Percentiles rank a stretch among this genome's conserved stretches.
Conservation (phyloP, 306 rosid genomes). For the Vigna trinervia region DNA sequence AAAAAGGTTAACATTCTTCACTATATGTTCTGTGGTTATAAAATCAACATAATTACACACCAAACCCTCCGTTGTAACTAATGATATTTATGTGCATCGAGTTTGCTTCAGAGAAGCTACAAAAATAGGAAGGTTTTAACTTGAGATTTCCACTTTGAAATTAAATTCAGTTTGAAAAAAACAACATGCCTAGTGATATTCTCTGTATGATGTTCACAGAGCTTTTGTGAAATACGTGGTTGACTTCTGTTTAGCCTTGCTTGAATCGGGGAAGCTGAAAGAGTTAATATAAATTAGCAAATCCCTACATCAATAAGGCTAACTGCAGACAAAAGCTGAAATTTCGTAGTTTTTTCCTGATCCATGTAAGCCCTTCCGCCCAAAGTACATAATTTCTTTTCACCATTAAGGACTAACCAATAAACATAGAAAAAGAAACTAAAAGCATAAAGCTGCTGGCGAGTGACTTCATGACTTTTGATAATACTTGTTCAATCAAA, state of each 20-base stretch:
- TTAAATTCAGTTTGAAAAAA: slow-evolving; percentile 23
- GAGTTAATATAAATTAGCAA: slow-evolving; percentile 32
- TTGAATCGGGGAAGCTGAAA: slow-evolving; percentile 14
- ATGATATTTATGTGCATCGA: background rate
- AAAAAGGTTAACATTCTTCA: background rate
- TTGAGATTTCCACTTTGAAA: slow-evolving; percentile 30
- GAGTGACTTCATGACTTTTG: slow-evolving; percentile 38
- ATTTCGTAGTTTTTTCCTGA: slow-evolving; percentile 30
- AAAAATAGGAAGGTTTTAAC: slow-evolving; percentile 27
- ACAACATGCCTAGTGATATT: slow-evolving; percentile 12
- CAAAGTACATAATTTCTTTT: slow-evolving; percentile 34
- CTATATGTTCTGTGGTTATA: slow-evolving; percentile 17
- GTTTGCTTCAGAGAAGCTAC: background rate
- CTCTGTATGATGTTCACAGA: slow-evolving; percentile 24
- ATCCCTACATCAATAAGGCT: slow-evolving; percentile 26
- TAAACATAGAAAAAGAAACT: slow-evolving; percentile 15
- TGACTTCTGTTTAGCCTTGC: slow-evolving; percentile 16
- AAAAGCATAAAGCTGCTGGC: slow-evolving; percentile 42
- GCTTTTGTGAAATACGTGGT: slow-evolving; percentile 21
- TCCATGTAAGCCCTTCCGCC: slow-evolving; percentile 38
- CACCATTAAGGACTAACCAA: slow-evolving; percentile 41
- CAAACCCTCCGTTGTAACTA: background rate
- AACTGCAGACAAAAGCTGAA: slow-evolving; percentile 35
- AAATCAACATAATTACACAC: background rate
- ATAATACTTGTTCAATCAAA: slow-evolving; percentile 47